Conservation (phyloP, 129 eudicot species). For the Artemisia tridentata region DNA sequence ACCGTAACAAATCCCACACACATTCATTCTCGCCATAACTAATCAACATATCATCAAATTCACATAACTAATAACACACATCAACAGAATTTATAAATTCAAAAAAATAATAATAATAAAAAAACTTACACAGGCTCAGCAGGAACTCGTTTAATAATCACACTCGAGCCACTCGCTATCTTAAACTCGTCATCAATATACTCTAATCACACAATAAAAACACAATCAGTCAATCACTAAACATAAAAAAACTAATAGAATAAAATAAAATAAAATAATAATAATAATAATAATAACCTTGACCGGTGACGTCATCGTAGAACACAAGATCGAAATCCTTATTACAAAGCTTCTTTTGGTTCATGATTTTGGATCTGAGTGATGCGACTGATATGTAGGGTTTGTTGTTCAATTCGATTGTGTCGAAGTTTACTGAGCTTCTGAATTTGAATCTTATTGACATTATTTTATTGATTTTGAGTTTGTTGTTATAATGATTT, state of each 20-base stretch:
- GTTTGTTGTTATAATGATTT: slow-evolving; percentile 12
- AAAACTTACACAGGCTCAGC: slow-evolving; percentile 63
- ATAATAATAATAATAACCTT: slow-evolving; percentile 42
- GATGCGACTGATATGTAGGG: slow-evolving; percentile 52
- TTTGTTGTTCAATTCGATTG: slow-evolving; percentile 51
- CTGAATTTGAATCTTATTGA: slow-evolving; percentile 73
- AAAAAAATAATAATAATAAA: too few relatives aligned
- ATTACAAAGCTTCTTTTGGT: slow-evolving; percentile 43
- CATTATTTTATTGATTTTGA: slow-evolving; percentile 26
- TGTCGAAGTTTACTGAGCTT: slow-evolving; percentile 60
- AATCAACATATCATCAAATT: not conserved
- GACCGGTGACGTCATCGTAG: slow-evolving; percentile 57
- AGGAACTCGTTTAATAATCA: slow-evolving; percentile 85
- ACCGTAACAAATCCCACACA: too few relatives aligned
- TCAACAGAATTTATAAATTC: not conserved
- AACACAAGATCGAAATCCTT: slow-evolving; percentile 71
- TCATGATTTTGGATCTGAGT: slow-evolving; percentile 46
- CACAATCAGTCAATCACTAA: slow-evolving; percentile 1
- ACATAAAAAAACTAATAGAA: not conserved
- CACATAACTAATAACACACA: not conserved
- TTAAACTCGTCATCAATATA: slow-evolving; percentile 52
- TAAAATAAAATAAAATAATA: not conserved
- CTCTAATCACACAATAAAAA: slow-evolving; percentile 34
- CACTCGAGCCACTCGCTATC: slow-evolving; percentile 83
- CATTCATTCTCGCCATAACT: too few relatives aligned